A percentile compares a stretch with the other conserved stretches of the same genome.
Evolutionary conservation across 140 eudicot genomes (phyloP).

Genomic region (Anethum foeniculum): DNA sequence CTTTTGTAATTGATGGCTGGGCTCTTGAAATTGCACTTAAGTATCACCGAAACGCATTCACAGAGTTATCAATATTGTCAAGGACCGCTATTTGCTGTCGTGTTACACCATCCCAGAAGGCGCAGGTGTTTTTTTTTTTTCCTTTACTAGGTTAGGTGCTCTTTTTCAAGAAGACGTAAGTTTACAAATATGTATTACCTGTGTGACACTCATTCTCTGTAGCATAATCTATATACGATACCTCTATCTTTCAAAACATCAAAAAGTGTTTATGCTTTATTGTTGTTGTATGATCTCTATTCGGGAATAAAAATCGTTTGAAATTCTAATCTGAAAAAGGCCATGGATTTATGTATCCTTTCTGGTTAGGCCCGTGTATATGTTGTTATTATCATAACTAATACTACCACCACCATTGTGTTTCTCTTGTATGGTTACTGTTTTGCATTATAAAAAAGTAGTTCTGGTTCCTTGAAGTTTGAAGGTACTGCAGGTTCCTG

Average conservation of each 20-base stretch:
- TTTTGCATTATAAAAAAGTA: not conserved
- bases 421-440: not conserved
- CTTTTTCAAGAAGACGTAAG: not conserved
- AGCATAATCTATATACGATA: too few relatives aligned
- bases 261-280: too few relatives aligned
- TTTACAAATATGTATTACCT: not conserved
- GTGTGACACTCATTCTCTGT: too few relatives aligned
- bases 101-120: constrained; percentile 97
- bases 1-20: constrained; percentile 95
- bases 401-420: not conserved
- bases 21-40: constrained; percentile 95
- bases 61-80: constrained; percentile 85
- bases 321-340: not conserved
- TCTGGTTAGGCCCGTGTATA: not conserved
- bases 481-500: not conserved
- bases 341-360: not conserved
- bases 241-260: too few relatives aligned
- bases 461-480: not conserved
- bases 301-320: not conserved
- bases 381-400: not conserved
- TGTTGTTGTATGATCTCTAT: too few relatives aligned
- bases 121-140: constrained; percentile 45
- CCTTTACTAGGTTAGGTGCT: constrained; percentile 13
- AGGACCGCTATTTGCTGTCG: constrained; percentile 97
- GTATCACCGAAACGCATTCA: constrained; percentile 73